Evolutionary conservation across 495 filamentous ascomycete genomes (phyloP).

Genomic region (Viridothelium virens): DNA sequence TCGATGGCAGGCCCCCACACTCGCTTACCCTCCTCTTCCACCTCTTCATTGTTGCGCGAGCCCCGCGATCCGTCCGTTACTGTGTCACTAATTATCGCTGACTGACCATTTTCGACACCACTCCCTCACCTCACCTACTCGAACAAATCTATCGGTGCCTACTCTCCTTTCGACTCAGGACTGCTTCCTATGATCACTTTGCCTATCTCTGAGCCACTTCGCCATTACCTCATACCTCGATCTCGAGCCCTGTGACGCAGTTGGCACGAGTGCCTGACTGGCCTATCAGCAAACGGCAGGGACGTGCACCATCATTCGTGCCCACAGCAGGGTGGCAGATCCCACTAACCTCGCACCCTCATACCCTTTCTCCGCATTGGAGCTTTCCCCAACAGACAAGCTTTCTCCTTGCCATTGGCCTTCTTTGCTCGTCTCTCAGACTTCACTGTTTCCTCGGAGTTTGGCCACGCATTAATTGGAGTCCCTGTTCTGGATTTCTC

Average conservation of each 20-base stretch:
- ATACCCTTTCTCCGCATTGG: not conserved
- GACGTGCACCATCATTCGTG: not conserved
- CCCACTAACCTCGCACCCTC: not conserved
- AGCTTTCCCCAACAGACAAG: not conserved
- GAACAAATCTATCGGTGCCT: too few species aligned
- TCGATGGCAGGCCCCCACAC: too few species aligned
- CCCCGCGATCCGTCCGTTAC: not conserved
- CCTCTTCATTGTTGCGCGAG: not conserved
- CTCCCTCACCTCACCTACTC: too few species aligned
- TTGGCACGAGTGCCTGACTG: too few species aligned
- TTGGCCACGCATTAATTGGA: not conserved
- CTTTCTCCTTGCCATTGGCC: not conserved
- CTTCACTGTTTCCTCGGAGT: not conserved
- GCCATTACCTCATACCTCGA: not conserved
- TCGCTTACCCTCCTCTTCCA: too few species aligned
- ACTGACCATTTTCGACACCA: too few species aligned
- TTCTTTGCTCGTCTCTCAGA: not conserved
- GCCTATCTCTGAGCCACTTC: not conserved
- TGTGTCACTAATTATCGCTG: not conserved
- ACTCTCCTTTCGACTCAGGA: too few species aligned
- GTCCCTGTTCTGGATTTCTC: too few species aligned
- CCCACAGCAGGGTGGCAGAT: not conserved
- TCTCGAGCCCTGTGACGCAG: not conserved
- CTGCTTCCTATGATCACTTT: not conserved
- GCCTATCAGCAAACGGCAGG: too few species aligned